phyloP scores from a whole-genome alignment of 1,284 basidiomycete species.

The Phellinidium pouzarii region DNA sequence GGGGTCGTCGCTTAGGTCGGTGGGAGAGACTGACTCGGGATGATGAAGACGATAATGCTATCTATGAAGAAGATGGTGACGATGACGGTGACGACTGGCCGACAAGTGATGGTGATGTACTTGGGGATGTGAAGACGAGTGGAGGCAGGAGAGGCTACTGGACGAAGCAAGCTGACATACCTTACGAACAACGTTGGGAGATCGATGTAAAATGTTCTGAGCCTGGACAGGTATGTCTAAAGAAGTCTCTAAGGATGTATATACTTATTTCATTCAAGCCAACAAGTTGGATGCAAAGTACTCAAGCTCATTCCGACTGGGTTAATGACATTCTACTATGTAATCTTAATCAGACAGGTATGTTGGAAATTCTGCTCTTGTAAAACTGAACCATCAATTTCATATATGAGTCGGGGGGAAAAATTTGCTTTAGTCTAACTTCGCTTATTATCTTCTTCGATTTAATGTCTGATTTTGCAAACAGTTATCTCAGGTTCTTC shows the following conservation, averaged over 20 bases:
- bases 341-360: conserved; percentile 87
- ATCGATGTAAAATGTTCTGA: conserved; percentile 48
- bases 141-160: conserved; percentile 29
- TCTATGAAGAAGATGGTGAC: conserved; percentile 48
- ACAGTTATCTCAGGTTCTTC: conserved; percentile 90
- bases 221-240: conserved; percentile 40
- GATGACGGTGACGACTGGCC: conserved; percentile 37
- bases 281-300: conserved; percentile 72
- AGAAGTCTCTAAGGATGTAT: not conserved
- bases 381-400: not conserved
- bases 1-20: conserved; percentile 31
- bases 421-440: not conserved
- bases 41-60: conserved; percentile 41
- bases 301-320: conserved; percentile 91
- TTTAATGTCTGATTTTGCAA: conserved; percentile 6
- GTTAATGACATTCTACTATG: conserved; percentile 92
- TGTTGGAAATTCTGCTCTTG: conserved; percentile 21
- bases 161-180: conserved; percentile 33
- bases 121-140: conserved; percentile 59
- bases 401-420: not conserved
- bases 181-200: conserved; percentile 77
- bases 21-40: conserved; percentile 80
- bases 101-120: conserved; percentile 62
- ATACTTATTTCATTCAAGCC: conserved; percentile 29
- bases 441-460: not conserved